These are phyloP conservation scores for Diplosphaera chodatii DNA, from an alignment of 139 green algal species.

Conservation along the genomic window DNA sequence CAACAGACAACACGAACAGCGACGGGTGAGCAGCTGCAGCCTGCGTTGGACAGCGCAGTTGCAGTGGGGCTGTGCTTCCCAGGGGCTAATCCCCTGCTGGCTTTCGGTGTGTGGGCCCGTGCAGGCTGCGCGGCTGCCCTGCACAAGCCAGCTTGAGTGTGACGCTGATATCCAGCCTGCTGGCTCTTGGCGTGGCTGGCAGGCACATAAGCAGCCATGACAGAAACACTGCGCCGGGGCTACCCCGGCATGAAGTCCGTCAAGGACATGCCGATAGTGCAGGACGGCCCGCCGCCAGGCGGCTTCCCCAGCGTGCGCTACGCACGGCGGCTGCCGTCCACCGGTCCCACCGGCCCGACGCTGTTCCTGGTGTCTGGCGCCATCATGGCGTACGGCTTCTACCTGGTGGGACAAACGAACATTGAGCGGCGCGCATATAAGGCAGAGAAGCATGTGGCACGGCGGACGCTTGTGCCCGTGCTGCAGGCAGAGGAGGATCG, in stretches of 20 bases:
- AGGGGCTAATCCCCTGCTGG: too few relatives aligned
- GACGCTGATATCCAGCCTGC: too few relatives aligned
- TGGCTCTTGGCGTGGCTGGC: too few relatives aligned
- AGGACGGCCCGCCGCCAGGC: constrained; percentile 84
- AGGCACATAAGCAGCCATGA: too few relatives aligned
- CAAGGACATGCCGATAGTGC: constrained; percentile 81
- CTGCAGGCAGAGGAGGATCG: constrained; percentile 76
- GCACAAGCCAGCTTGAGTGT: too few relatives aligned
- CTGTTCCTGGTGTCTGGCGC: constrained; percentile 70
- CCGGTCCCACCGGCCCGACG: constrained; percentile 74
- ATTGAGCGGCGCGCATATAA: constrained; percentile 25
- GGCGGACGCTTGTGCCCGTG: constrained; percentile 49
- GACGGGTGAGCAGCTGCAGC: too few relatives aligned
- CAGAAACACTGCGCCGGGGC: constrained; percentile 69
- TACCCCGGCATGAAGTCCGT: constrained; percentile 75
- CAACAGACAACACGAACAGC: too few relatives aligned
- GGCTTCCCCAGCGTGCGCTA: constrained; percentile 87
- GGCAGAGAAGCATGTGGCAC: constrained; percentile 40
- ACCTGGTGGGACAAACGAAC: constrained; percentile 60
- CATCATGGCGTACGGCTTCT: constrained; percentile 87
- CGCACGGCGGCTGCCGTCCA: constrained; percentile 74
- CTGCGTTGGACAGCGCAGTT: too few relatives aligned
- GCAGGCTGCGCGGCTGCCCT: too few relatives aligned
- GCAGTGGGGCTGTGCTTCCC: too few relatives aligned
- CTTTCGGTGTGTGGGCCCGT: too few relatives aligned